These are phyloP conservation scores for Calonectria hawksworthii DNA, from an alignment of 2,329 filamentous ascomycete species.

Conservation along the genomic window DNA sequence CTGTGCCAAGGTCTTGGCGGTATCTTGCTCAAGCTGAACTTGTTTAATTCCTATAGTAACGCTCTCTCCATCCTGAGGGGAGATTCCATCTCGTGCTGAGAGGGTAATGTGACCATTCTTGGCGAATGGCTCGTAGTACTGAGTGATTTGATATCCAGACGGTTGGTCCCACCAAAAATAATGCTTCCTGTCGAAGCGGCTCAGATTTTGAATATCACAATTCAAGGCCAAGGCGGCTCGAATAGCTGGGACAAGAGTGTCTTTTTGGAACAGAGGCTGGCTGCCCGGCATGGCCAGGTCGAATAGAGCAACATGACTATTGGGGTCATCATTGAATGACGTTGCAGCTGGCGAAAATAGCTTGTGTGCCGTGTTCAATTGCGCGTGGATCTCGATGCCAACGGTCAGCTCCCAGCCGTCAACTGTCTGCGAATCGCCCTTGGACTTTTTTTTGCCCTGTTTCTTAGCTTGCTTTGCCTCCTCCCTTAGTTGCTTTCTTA, in stretches of 20 bases:
- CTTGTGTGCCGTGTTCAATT: slow-evolving; percentile 90
- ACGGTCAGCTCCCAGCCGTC: slow-evolving; percentile 92
- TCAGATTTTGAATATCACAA: slow-evolving; percentile 82
- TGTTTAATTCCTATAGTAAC: slow-evolving; percentile 89
- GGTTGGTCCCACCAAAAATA: slow-evolving; percentile 99
- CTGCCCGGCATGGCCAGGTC: slow-evolving; percentile 91
- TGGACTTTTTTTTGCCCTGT: slow-evolving; percentile 65
- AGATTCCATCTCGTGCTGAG: slow-evolving; percentile 82
- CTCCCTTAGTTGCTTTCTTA: slow-evolving; percentile 81
- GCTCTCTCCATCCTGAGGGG: slow-evolving; percentile 77
- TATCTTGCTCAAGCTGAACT: slow-evolving; percentile 97
- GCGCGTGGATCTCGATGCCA: slow-evolving; percentile 97
- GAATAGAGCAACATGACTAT: slow-evolving; percentile 90
- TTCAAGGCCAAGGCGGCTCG: slow-evolving; percentile 88
- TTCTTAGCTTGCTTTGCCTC: slow-evolving; percentile 80
- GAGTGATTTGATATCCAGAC: slow-evolving; percentile 96
- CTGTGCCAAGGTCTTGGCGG: slow-evolving; percentile 90
- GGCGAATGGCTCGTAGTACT: slow-evolving; percentile 85
- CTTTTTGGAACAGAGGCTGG: slow-evolving; percentile 87
- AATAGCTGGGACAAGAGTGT: slow-evolving; percentile 88
- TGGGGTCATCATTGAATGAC: slow-evolving; percentile 77
- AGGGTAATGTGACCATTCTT: slow-evolving; percentile 81
- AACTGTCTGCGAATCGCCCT: slow-evolving; percentile 64
- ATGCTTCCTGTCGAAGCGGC: slow-evolving; percentile 95
- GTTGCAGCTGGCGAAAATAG: slow-evolving; percentile 85